Percentiles rank a stretch among this genome's conserved stretches.
phyloP scores from a whole-genome alignment of 2,329 filamentous ascomycete species.

The Aspergillaceae sp. region DNA sequence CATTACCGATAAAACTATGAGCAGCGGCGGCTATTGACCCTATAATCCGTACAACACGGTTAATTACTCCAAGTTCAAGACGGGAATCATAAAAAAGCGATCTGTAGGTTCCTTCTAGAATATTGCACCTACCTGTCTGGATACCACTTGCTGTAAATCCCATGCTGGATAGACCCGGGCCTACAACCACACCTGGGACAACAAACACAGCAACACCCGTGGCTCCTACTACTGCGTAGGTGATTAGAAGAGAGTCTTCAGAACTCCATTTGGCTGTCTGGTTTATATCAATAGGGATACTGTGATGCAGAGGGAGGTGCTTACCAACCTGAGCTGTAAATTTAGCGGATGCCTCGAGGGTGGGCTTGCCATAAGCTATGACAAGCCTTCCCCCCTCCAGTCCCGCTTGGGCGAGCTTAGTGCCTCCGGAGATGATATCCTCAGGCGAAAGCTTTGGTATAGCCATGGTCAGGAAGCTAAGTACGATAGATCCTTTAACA shows the following conservation, averaged over 20 bases:
- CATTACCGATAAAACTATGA: slow-evolving; percentile 7
- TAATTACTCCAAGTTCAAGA: background rate
- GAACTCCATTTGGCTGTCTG: background rate
- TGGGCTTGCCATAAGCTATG: too few relatives aligned
- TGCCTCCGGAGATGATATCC: too few relatives aligned
- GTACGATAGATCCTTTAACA: too few relatives aligned
- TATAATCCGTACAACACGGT: slow-evolving; percentile 1
- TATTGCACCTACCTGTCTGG: background rate
- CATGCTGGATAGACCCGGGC: background rate
- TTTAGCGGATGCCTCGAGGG: too few relatives aligned
- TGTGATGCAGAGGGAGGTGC: too few relatives aligned
- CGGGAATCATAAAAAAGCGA: background rate
- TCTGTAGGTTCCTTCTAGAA: background rate
- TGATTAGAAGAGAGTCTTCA: background rate
- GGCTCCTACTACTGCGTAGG: background rate
- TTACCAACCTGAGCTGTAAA: too few relatives aligned
- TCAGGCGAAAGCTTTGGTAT: too few relatives aligned
- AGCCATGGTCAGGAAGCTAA: too few relatives aligned
- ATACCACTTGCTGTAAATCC: background rate
- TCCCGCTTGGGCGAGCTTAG: too few relatives aligned
- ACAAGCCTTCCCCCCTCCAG: too few relatives aligned
- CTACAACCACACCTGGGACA: background rate
- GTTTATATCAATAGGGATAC: background rate
- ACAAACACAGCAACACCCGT: background rate
- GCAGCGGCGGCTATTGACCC: slow-evolving; percentile 3